Evolutionary conservation across 257 asterid genomes (phyloP), one percentile per base, ranked within the genome.

Genomic region (Eucommia ulmoides): DNA sequence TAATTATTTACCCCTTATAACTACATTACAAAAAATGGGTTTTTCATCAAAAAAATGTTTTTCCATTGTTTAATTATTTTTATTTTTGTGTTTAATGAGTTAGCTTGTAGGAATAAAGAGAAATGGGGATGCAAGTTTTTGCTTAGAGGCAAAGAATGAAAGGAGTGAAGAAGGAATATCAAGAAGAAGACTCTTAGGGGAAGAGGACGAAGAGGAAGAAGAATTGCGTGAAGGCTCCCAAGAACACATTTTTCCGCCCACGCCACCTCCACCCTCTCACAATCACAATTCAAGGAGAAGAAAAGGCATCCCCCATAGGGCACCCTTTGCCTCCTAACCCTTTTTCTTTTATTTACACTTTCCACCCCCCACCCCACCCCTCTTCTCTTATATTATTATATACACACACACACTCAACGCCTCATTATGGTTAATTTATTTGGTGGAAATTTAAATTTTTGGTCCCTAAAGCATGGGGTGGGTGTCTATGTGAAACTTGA

Each of bases 271-370:
- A 26, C 68, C 85, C 64, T 76, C 96, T 11, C 69, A 9, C 59
- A 66, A n/a, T n/a, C n/a, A n/a, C n/a, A n/a, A n/a, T n/a, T n/a
- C 84, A 72, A 85, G 96, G 66, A 82, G 98, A 77, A 83, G 98
- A 72, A 89, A 89, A 54, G 98, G 98, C 55, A 77, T 86, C 58
- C 98, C 98, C 47, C 96, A 70, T 58, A 76, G 98, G 69, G 96
- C 98, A 21, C 98, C 98, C 33, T 78, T 89, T 68, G 73, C 81
- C 47, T 80, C 93, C 57, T 80, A 68, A 74, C 68, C 72, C 63
- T n/a, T n/a, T n/a, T n/a, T n/a, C n/a, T n/a, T n/a, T n/a, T n/a
- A n/a, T n/a, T n/a, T n/a, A n/a, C n/a, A n/a, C n/a, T n/a, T n/a
- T n/a, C n/a, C n/a, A n/a, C n/a, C n/a, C n/a, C n/a, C n/a, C n/a